These are phyloP conservation scores for Raphanus sativus DNA, from an alignment of 345 rosid genomes.

Conservation along the genomic window DNA sequence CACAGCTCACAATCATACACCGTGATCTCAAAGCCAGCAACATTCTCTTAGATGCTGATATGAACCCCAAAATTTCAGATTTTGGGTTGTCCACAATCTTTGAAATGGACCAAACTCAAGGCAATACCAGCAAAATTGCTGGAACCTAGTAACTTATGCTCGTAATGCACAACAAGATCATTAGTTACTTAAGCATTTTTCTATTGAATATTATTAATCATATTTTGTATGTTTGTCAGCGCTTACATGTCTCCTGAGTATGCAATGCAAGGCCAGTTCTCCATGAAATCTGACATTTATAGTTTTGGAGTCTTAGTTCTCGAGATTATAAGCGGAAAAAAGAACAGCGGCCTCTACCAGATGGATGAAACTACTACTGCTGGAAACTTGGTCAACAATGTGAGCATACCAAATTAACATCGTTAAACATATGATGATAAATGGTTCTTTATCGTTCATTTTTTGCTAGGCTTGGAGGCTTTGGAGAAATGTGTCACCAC, in stretches of 20 bases:
- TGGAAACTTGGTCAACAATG: slow-evolving; percentile 6
- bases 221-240: slow-evolving; percentile 13
- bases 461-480: slow-evolving; percentile 8
- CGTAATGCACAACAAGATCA: background rate
- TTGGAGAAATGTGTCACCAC: slow-evolving; percentile 10
- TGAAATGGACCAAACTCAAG: slow-evolving; percentile 32
- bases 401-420: background rate
- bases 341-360: background rate
- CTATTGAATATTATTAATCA: background rate
- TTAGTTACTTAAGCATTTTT: background rate
- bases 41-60: slow-evolving; percentile 30
- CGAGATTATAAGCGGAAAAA: background rate
- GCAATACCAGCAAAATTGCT: slow-evolving; percentile 27
- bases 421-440: background rate
- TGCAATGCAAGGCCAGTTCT: background rate
- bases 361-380: background rate
- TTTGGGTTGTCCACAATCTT: slow-evolving; percentile 34
- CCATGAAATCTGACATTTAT: background rate
- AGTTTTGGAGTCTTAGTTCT: background rate
- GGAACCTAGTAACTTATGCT: slow-evolving; percentile 38
- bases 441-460: background rate
- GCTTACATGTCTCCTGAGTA: slow-evolving; percentile 8
- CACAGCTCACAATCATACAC: slow-evolving; percentile 34
- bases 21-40: slow-evolving; percentile 39
- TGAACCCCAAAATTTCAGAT: slow-evolving; percentile 41